Conservation (phyloP, 73 alveolate genomes). For the Breviolum minutum region DNA sequence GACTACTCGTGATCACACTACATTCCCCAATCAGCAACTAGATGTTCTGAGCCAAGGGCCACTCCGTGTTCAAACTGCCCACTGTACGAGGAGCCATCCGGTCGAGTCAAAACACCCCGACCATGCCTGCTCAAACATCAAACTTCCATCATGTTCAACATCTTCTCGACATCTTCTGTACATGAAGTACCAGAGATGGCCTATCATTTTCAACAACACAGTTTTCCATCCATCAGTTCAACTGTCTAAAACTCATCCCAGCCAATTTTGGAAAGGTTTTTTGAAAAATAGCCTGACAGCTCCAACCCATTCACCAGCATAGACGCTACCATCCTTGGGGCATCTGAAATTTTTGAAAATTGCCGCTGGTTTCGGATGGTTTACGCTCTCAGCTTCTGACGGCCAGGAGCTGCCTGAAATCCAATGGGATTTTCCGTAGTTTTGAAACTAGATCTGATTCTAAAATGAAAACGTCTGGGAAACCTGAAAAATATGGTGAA, state of each 20-base stretch:
- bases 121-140: constrained; percentile 41
- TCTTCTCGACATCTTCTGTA: too few relatives aligned
- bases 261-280: neutral
- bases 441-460: neutral
- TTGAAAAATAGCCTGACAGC: constrained; percentile 72
- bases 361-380: too few relatives aligned
- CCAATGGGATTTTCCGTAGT: neutral
- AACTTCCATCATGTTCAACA: too few relatives aligned
- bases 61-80: constrained; percentile 90
- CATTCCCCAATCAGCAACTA: neutral
- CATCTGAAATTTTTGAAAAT: neutral
- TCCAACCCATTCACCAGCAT: constrained; percentile 88
- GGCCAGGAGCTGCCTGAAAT: neutral
- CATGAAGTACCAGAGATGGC: too few relatives aligned
- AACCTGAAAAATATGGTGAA: neutral
- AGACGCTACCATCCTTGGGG: constrained; percentile 74
- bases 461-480: neutral
- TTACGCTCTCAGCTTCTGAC: neutral
- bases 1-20: neutral
- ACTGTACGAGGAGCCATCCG: constrained; percentile 63
- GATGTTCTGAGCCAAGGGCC: neutral
- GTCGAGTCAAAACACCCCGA: constrained; percentile 54
- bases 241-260: neutral
- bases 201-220: too few relatives aligned
- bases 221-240: too few relatives aligned